Base-by-base conservation (phyloP, 2,329 filamentous ascomycete genomes). In the Apiospora sp. region DNA sequence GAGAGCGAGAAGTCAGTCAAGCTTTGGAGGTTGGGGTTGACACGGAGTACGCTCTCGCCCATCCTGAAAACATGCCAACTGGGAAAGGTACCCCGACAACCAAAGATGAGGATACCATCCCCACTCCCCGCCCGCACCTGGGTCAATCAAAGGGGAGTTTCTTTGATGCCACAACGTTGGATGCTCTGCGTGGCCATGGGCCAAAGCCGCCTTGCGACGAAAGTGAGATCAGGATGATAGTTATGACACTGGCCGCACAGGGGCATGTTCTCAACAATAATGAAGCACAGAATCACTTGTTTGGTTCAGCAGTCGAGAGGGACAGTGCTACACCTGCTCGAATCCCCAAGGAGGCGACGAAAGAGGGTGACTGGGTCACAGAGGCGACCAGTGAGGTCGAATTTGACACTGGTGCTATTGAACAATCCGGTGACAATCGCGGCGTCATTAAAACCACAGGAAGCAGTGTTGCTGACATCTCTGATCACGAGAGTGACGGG, bases 401-500 rank as follows among this genome's bases (percentile, higher is more conserved):
- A 6, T 77, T 78, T 14, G 77, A 78, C 77, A 72, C 75, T 24
- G 37, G 37, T 14, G 46, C 37, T 24, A 19, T 44, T 46, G 37
- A 58, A 37, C 58, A 34, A 41, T 64, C 16, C 58, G 54, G 68
- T 19, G 49, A 27, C 5, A 24, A 44, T 34, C 43, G 43, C 14
- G 51, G 68, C 49, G 72, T 72, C 19, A 71, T 78, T 58, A 78
- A 80, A 68, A 61, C 49, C 14, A 77, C 78, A 72, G 84, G 85
- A 13, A 86, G 83, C 74, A 87, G 86, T 71, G 75, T 87, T 30
- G 86, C 86, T 2, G 82, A 87, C 72, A 81, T 83, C 8, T 86
- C 86, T 0, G 85, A 87, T 61, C 74, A 76, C 12, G 75, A 75
- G 54, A 71, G 16, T 49, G 51, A 3, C 24, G 69, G 1, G 19